These are phyloP conservation scores for Tillandsia leiboldiana DNA, from an alignment of 176 grass and related monocot genomes.

Conservation along the genomic window DNA sequence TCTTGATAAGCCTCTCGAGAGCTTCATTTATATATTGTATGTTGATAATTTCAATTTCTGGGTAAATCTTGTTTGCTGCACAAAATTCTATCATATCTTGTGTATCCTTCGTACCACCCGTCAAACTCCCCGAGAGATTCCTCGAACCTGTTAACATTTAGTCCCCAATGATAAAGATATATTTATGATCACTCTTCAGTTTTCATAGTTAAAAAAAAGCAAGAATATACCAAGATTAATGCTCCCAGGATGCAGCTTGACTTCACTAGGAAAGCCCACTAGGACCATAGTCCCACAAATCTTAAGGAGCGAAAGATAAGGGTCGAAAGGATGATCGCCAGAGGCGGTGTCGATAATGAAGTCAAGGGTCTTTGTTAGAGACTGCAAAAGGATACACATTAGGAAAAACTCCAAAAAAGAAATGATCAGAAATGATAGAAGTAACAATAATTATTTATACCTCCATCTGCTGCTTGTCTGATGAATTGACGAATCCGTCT, in stretches of 20 bases:
- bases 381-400: constrained; percentile 26
- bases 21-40: constrained; percentile 54
- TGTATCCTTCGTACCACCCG: constrained; percentile 55
- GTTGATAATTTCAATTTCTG: constrained; percentile 44
- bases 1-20: constrained; percentile 47
- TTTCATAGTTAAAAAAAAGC: not conserved
- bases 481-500: constrained; percentile 72
- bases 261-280: constrained; percentile 52
- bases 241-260: constrained; percentile 47
- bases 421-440: not conserved
- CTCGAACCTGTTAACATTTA: constrained; percentile 26
- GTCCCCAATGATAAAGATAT: not conserved
- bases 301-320: constrained; percentile 60
- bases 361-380: constrained; percentile 43
- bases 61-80: constrained; percentile 35
- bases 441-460: constrained; percentile 14
- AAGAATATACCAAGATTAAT: constrained; percentile 41
- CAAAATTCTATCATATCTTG: constrained; percentile 68
- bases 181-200: not conserved
- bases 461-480: constrained; percentile 57
- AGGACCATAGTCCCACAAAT: constrained; percentile 53
- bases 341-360: constrained; percentile 73
- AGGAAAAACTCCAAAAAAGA: no score
- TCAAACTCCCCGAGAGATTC: constrained; percentile 41
- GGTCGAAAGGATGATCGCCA: constrained; percentile 71